Evolutionary conservation across 116 monocot species (phyloP).

Genomic region (Cymodocea nodosa): DNA sequence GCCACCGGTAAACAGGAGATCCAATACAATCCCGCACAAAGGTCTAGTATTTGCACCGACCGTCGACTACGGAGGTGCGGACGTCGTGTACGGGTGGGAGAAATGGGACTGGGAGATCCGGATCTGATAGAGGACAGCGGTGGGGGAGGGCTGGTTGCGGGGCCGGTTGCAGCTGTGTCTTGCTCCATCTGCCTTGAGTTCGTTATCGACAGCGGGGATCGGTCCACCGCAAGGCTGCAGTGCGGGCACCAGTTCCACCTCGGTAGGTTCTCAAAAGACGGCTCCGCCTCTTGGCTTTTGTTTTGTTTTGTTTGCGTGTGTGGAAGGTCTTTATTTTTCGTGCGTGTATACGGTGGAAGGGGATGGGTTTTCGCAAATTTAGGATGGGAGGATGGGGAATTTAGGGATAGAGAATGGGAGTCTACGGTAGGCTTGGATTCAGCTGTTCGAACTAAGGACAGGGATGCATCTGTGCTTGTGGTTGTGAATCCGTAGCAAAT

Average conservation of each 20-base stretch:
- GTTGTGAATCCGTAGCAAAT: too few relatives aligned
- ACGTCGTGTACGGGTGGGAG: neutral
- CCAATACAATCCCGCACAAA: neutral
- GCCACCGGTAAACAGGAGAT: neutral
- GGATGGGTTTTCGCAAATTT: neutral
- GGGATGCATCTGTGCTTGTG: too few relatives aligned
- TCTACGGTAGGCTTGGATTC: too few relatives aligned
- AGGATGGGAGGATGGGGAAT: neutral
- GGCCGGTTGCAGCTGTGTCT: constrained; percentile 10
- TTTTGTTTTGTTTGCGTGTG: neutral
- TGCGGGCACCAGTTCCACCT: constrained; percentile 76
- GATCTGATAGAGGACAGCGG: constrained; percentile 9
- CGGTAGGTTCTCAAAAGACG: constrained; percentile 16
- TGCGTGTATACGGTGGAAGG: neutral
- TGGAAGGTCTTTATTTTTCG: neutral
- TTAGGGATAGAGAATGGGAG: too few relatives aligned
- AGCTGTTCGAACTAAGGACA: too few relatives aligned
- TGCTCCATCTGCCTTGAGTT: constrained; percentile 66
- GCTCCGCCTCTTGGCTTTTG: neutral
- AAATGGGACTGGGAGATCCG: constrained; percentile 5
- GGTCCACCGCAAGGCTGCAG: constrained; percentile 45
- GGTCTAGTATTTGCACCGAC: neutral
- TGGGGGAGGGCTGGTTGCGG: constrained; percentile 1
- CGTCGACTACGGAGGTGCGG: too few relatives aligned
- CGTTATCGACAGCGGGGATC: constrained; percentile 25